Conservation (phyloP, 2,329 filamentous ascomycete species). For the Fusarium verrucosum region DNA sequence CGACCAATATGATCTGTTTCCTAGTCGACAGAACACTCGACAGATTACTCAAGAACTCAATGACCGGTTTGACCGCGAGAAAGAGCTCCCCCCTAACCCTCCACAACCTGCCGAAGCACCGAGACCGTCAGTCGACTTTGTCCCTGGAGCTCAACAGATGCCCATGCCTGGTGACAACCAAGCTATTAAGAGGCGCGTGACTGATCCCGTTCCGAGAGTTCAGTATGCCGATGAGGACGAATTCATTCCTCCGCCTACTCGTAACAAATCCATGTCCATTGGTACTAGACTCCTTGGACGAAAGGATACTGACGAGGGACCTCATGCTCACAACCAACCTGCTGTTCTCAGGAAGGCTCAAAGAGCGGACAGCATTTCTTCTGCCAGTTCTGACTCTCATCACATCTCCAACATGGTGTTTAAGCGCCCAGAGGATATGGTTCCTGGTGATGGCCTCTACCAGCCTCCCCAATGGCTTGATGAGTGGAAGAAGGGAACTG, state of each 20-base stretch:
- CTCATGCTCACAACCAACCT: slow-evolving; percentile 29
- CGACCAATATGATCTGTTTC: slow-evolving; percentile 26
- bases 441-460: slow-evolving; percentile 66
- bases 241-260: slow-evolving; percentile 37
- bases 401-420: slow-evolving; percentile 55
- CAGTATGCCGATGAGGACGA: slow-evolving; percentile 45
- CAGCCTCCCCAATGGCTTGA: slow-evolving; percentile 68
- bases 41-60: slow-evolving; percentile 32
- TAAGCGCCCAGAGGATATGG: slow-evolving; percentile 54
- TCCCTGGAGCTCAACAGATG: slow-evolving; percentile 12
- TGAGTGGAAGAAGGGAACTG: slow-evolving; percentile 76
- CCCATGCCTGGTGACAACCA: slow-evolving; percentile 36
- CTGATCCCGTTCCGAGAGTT: slow-evolving; percentile 44
- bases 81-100: slow-evolving; percentile 48
- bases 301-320: slow-evolving; percentile 1
- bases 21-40: slow-evolving; percentile 16
- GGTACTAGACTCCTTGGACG: slow-evolving; percentile 29
- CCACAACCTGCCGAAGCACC: slow-evolving; percentile 35
- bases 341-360: slow-evolving; percentile 39
- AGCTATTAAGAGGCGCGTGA: slow-evolving; percentile 44
- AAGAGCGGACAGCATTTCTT: slow-evolving; percentile 46
- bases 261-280: slow-evolving; percentile 34
- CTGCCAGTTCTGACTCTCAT: slow-evolving; percentile 48
- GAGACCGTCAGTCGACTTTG: slow-evolving; percentile 29
- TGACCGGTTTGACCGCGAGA: slow-evolving; percentile 46